These are phyloP conservation scores for Ogataea dorogensis DNA, from an alignment of 805 yeast genomes.

Conservation along the genomic window DNA sequence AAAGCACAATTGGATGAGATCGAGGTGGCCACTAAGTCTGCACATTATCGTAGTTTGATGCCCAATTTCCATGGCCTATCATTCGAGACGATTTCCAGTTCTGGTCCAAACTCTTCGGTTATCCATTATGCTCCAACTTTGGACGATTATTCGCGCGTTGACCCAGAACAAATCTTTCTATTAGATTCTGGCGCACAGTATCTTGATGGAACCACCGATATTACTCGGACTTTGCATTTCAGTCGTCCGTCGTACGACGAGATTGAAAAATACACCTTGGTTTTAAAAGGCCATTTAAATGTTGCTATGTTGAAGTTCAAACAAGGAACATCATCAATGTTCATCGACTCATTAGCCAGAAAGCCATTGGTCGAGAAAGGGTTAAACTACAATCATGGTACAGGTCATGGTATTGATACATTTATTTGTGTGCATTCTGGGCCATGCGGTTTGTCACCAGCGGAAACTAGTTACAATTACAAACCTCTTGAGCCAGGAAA, in stretches of 20 bases:
- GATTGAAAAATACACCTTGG: constrained; percentile 71
- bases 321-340: constrained; percentile 67
- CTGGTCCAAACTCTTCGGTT: constrained; percentile 73
- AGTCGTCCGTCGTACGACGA: constrained; percentile 55
- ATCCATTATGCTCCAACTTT: constrained; percentile 73
- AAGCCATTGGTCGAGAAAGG: constrained; percentile 81
- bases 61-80: constrained; percentile 63
- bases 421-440: constrained; percentile 93
- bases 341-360: constrained; percentile 80
- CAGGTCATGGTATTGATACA: constrained; percentile 97
- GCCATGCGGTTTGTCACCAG: constrained; percentile 74
- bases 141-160: constrained; percentile 57
- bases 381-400: constrained; percentile 86
- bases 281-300: constrained; percentile 87
- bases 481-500: constrained; percentile 64
- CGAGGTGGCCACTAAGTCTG: constrained; percentile 53
- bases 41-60: constrained; percentile 42
- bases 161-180: constrained; percentile 66
- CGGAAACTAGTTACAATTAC: constrained; percentile 36
- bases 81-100: constrained; percentile 72
- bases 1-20: constrained; percentile 49
- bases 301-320: constrained; percentile 81
- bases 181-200: constrained; percentile 92
- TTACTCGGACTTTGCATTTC: constrained; percentile 84
- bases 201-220: constrained; percentile 93